Percentiles rank a stretch among this genome's conserved stretches.
Conservation (phyloP, 139 green algal genomes). For the Chlamydomonas asymmetrica region DNA sequence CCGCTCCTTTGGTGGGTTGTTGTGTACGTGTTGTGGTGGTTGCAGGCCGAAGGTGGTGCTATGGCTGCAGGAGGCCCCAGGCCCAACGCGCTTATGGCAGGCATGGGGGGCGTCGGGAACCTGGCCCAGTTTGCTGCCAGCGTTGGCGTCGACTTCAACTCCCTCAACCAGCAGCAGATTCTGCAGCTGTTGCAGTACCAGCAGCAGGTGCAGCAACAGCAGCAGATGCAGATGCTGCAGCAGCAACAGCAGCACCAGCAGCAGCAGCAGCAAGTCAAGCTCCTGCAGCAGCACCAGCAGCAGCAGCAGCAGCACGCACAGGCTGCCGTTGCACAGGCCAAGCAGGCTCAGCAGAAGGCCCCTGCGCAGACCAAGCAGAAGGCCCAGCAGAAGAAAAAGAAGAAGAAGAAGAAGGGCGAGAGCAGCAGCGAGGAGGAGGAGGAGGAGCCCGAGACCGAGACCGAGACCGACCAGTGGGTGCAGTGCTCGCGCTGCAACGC, state of each 20-base stretch:
- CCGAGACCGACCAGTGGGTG: conserved; percentile 29
- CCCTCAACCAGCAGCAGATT: conserved; percentile 10
- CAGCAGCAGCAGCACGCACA: background rate
- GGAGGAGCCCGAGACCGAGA: background rate
- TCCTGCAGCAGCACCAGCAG: conserved; percentile 1
- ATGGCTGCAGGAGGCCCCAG: too few species aligned
- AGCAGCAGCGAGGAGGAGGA: background rate
- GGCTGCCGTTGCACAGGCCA: too few species aligned
- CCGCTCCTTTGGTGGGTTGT: too few species aligned
- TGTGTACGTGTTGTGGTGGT: too few species aligned
- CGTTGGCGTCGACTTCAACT: background rate
- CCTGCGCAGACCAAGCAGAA: background rate
- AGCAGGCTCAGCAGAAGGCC: too few species aligned
- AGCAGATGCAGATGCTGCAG: too few species aligned
- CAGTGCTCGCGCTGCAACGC: conserved; percentile 29
- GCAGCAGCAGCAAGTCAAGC: conserved; percentile 1
- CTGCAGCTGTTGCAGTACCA: conserved; percentile 4
- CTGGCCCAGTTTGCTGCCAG: background rate
- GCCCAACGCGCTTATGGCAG: too few species aligned
- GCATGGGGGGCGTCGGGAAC: background rate
- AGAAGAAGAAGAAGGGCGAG: too few species aligned
- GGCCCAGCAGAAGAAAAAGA: background rate
- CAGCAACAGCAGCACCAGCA: background rate
- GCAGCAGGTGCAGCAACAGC: background rate
- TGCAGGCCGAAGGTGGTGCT: too few species aligned